phyloP scores from a whole-genome alignment of 805 yeast species.

The Pichia insulana region DNA sequence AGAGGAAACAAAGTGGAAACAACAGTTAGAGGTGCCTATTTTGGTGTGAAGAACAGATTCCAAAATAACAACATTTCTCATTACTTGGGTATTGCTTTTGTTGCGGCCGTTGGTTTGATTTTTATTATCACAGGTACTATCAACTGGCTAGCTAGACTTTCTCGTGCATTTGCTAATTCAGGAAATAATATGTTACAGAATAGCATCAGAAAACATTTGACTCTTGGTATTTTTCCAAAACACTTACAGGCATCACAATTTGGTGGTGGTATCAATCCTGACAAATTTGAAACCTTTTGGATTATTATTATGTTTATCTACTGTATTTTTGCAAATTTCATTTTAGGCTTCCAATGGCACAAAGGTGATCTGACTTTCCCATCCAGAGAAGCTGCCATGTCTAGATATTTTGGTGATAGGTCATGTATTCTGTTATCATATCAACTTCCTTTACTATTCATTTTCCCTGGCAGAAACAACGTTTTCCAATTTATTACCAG shows the following conservation, averaged over 20 bases:
- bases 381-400: constrained; percentile 15
- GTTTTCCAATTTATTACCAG: constrained; percentile 51
- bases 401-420: constrained; percentile 39
- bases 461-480: constrained; percentile 59
- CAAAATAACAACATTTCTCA: constrained; percentile 34
- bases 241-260: constrained; percentile 16
- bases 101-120: constrained; percentile 43
- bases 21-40: constrained; percentile 19
- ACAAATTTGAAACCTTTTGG: constrained; percentile 41
- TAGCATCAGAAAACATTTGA: constrained; percentile 21
- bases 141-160: constrained; percentile 33
- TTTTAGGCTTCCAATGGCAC: constrained; percentile 18
- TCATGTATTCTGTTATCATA: constrained; percentile 42
- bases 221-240: constrained; percentile 19
- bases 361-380: constrained; percentile 19
- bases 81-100: constrained; percentile 36
- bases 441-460: constrained; percentile 41
- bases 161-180: constrained; percentile 29
- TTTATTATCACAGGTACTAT: constrained; percentile 33
- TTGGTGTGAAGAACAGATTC: constrained; percentile 24
- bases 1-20: constrained; percentile 16
- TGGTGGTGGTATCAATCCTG: constrained; percentile 34
- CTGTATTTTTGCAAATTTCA: constrained; percentile 13
- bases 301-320: constrained; percentile 31
- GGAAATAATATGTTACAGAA: constrained; percentile 24